These are phyloP conservation scores for Corylus avellana DNA, from an alignment of 306 rosid species.

Conservation along the genomic window DNA sequence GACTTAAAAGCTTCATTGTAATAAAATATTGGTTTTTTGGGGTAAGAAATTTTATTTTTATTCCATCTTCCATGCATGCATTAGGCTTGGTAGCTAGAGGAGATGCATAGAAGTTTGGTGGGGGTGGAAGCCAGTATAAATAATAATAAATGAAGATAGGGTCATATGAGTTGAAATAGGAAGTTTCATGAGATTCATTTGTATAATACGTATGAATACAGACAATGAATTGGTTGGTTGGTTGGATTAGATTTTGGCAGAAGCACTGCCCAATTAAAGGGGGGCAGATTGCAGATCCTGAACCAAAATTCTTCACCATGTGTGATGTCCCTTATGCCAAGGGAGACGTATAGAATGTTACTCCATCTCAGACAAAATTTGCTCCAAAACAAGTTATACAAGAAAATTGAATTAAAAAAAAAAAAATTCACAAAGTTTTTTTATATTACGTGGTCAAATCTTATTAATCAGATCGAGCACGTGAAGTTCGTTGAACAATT, in stretches of 20 bases:
- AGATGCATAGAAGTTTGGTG: constrained; percentile 4
- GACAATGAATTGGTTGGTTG: constrained; percentile 28
- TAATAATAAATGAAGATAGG: constrained; percentile 35
- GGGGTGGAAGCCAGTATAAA: not conserved
- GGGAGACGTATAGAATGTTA: constrained; percentile 23
- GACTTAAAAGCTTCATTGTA: too few species aligned
- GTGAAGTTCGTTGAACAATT: too few species aligned
- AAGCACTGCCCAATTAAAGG: constrained; percentile 13
- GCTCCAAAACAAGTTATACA: not conserved
- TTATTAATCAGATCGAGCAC: too few species aligned
- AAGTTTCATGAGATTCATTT: not conserved
- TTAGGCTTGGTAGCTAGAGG: not conserved
- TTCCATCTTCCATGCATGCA: not conserved
- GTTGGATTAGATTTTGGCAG: constrained; percentile 37
- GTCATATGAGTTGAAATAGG: constrained; percentile 9
- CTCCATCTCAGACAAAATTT: not conserved
- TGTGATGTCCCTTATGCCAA: constrained; percentile 29
- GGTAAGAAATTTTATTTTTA: too few species aligned
- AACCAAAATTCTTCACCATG: constrained; percentile 15
- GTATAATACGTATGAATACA: constrained; percentile 12
- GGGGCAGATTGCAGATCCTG: constrained; percentile 28
- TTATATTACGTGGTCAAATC: too few species aligned
- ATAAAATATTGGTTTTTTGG: too few species aligned
- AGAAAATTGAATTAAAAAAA: too few species aligned
- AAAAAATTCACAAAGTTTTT: too few species aligned